Conservation (phyloP, 2,329 filamentous ascomycete species). For the Cadophora sp. region DNA sequence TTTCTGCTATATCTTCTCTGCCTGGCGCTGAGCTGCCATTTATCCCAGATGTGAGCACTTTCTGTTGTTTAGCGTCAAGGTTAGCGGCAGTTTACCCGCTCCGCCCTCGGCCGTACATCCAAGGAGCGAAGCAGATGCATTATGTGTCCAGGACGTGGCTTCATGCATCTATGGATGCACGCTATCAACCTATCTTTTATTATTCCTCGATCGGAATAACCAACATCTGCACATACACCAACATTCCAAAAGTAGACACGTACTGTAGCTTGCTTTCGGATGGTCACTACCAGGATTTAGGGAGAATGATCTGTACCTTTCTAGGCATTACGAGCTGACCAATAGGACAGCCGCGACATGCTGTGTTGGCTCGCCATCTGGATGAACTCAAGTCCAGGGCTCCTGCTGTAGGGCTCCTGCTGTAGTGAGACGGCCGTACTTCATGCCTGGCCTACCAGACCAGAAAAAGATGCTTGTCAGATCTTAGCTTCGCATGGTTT, state of each 20-base stretch:
- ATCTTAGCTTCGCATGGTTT: constrained; percentile 4
- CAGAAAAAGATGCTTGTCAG: constrained; percentile 1
- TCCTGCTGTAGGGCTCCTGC: no score
- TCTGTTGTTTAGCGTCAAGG: no score
- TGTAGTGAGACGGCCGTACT: constrained; percentile 10
- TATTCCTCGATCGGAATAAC: no score
- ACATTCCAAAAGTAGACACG: neutral
- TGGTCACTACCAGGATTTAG: constrained; percentile 1
- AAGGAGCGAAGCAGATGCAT: no score
- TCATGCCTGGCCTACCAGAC: neutral
- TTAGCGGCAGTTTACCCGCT: no score
- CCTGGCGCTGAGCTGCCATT: no score
- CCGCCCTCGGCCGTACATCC: no score
- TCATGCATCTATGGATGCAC: neutral
- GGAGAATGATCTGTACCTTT: neutral
- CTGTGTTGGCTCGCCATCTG: constrained; percentile 2
- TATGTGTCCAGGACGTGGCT: neutral
- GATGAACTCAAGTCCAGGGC: constrained; percentile 9
- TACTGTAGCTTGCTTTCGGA: neutral
- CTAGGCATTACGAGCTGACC: constrained; percentile 1
- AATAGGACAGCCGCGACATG: neutral
- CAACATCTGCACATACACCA: no score
- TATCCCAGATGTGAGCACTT: no score
- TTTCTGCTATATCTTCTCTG: no score
- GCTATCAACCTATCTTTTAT: neutral